These are phyloP conservation scores for Scolecobasidium constrictum DNA, from an alignment of 2,329 filamentous ascomycete species.

Conservation along the genomic window DNA sequence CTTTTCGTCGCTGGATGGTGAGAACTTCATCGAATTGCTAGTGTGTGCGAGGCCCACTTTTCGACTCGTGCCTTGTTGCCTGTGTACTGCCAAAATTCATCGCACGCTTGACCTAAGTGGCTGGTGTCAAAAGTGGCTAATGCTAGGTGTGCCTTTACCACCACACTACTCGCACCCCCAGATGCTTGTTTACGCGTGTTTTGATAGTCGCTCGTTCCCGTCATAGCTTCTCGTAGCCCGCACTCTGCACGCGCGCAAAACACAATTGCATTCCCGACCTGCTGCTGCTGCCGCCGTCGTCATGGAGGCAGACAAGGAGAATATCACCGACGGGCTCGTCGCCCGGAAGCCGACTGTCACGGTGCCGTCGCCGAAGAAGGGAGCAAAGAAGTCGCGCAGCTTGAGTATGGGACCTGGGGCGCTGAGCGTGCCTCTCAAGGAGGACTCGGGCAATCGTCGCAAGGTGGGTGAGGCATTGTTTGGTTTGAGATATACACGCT, in stretches of 20 bases:
- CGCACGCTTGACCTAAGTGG: not conserved
- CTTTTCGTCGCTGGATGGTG: conserved; percentile 24
- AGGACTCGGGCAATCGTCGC: conserved; percentile 64
- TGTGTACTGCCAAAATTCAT: too few species aligned
- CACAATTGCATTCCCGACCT: too few species aligned
- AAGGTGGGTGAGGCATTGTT: conserved; percentile 38
- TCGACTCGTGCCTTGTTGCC: not conserved
- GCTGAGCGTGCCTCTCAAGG: conserved; percentile 62
- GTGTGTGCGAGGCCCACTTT: not conserved
- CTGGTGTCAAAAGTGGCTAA: not conserved
- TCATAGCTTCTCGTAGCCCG: not conserved
- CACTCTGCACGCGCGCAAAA: not conserved
- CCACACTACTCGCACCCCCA: too few species aligned
- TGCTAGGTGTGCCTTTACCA: too few species aligned
- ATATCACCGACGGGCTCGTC: conserved; percentile 37
- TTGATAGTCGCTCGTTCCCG: not conserved
- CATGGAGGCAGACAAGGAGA: conserved; percentile 57
- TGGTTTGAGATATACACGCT: not conserved
- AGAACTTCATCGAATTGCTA: not conserved
- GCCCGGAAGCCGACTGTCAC: conserved; percentile 12
- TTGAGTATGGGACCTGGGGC: conserved; percentile 94
- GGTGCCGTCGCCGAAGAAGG: conserved; percentile 16
- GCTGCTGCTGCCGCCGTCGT: not conserved
- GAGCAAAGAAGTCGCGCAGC: conserved; percentile 49
- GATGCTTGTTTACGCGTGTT: not conserved